Conservation (phyloP, 2,329 filamentous ascomycete species). For the Ascochyta koolunga region DNA sequence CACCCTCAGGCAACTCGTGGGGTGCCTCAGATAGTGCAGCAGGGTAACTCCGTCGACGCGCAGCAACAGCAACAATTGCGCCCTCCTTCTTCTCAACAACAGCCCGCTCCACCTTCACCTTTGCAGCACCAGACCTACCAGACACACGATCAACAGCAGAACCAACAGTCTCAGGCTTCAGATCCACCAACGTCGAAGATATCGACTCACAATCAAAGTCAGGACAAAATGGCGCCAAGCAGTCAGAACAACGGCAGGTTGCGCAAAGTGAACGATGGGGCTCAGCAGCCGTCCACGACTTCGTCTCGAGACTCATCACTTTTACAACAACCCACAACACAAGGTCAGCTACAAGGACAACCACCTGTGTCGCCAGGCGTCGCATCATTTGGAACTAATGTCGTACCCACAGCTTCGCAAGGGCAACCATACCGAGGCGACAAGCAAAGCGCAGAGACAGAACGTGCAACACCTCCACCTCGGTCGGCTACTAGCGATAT, state of each 20-base stretch:
- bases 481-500: constrained; percentile 49
- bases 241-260: constrained; percentile 37
- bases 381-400: constrained; percentile 53
- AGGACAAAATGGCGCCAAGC: constrained; percentile 43
- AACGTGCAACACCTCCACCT: constrained; percentile 55
- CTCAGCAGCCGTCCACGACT: constrained; percentile 36
- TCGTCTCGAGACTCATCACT: constrained; percentile 45
- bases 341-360: constrained; percentile 47
- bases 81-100: constrained; percentile 43
- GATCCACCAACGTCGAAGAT: constrained; percentile 37
- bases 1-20: constrained; percentile 39
- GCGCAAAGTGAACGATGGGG: constrained; percentile 43
- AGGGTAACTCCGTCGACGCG: constrained; percentile 34
- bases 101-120: constrained; percentile 45
- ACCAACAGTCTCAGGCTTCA: constrained; percentile 29
- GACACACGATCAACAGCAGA: constrained; percentile 41
- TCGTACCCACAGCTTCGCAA: constrained; percentile 53
- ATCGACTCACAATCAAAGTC: constrained; percentile 38
- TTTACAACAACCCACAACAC: constrained; percentile 41
- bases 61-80: constrained; percentile 41
- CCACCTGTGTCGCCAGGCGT: constrained; percentile 47
- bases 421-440: constrained; percentile 52
- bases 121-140: constrained; percentile 41
- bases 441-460: constrained; percentile 45
- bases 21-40: constrained; percentile 40